A percentile compares a stretch with the other conserved stretches of the same genome.
Conservation (phyloP, 176 grass and related monocot genomes). For the Ananas comosus region DNA sequence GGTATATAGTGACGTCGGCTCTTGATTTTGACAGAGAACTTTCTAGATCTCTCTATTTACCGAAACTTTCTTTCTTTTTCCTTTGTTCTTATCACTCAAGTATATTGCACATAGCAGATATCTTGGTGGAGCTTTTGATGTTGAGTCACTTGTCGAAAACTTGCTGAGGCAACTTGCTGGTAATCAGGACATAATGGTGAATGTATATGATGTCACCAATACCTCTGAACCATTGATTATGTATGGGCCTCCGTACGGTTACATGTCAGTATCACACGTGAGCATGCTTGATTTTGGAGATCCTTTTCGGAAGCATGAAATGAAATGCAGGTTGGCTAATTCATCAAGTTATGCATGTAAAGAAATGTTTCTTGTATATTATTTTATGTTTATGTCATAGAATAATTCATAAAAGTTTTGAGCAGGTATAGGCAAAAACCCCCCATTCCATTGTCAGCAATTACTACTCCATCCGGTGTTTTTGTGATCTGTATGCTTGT, state of each 20-base stretch:
- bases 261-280: slow-evolving; percentile 44
- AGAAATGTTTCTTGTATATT: too few species aligned
- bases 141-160: slow-evolving; percentile 90
- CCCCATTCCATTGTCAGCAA: slow-evolving; percentile 51
- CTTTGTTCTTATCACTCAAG: slow-evolving; percentile 15
- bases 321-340: slow-evolving; percentile 71
- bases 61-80: neutral
- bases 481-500: slow-evolving; percentile 82
- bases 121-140: slow-evolving; percentile 94
- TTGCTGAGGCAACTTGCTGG: slow-evolving; percentile 79
- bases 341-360: neutral
- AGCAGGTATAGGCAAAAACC: slow-evolving; percentile 66
- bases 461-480: slow-evolving; percentile 55
- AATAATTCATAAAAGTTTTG: neutral
- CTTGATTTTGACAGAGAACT: neutral
- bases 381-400: slow-evolving; percentile 13
- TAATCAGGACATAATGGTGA: slow-evolving; percentile 89
- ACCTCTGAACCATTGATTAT: slow-evolving; percentile 61
- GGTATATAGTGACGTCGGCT: neutral
- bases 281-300: slow-evolving; percentile 96
- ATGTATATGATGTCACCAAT: slow-evolving; percentile 95
- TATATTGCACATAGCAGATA: slow-evolving; percentile 40
- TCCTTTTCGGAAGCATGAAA: slow-evolving; percentile 88
- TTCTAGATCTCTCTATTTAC: neutral
- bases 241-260: slow-evolving; percentile 56